phyloP scores from a whole-genome alignment of 73 alveolate species.

The Diophrys appendiculata region DNA sequence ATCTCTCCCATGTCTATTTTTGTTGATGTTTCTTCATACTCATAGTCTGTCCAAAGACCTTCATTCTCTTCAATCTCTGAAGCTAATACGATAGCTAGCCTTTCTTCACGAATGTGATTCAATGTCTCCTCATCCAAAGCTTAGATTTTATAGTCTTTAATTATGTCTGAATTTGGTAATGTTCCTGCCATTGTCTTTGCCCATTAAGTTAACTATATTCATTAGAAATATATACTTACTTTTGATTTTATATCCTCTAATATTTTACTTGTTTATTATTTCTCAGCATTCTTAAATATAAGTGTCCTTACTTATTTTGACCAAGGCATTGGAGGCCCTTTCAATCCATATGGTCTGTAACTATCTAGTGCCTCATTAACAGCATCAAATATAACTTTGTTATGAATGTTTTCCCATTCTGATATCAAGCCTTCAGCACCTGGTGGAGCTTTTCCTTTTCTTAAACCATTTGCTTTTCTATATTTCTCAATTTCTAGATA shows the following conservation, averaged over 20 bases:
- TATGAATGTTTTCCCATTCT: conserved; percentile 88
- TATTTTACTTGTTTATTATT: conserved; percentile 11
- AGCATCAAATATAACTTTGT: conserved; percentile 84
- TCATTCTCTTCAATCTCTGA: conserved; percentile 66
- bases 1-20: conserved; percentile 69
- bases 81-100: conserved; percentile 57
- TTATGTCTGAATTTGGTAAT: conserved; percentile 34
- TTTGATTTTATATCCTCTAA: conserved; percentile 13
- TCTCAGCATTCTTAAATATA: conserved; percentile 51
- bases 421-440: conserved; percentile 30
- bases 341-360: conserved; percentile 78
- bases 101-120: conserved; percentile 53
- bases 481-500: conserved; percentile 61
- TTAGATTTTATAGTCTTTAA: conserved; percentile 34
- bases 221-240: conserved; percentile 1
- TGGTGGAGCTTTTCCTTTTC: conserved; percentile 18
- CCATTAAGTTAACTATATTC: conserved; percentile 14
- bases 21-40: conserved; percentile 67
- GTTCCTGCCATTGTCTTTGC: conserved; percentile 62
- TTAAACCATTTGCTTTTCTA: conserved; percentile 20
- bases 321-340: conserved; percentile 92
- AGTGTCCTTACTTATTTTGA: conserved; percentile 48
- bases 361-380: conserved; percentile 86
- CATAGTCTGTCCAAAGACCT: conserved; percentile 69
- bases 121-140: conserved; percentile 46